Evolutionary conservation across 352 stramenopile species (phyloP).

Genomic region (Globisporangium iwayamae): DNA sequence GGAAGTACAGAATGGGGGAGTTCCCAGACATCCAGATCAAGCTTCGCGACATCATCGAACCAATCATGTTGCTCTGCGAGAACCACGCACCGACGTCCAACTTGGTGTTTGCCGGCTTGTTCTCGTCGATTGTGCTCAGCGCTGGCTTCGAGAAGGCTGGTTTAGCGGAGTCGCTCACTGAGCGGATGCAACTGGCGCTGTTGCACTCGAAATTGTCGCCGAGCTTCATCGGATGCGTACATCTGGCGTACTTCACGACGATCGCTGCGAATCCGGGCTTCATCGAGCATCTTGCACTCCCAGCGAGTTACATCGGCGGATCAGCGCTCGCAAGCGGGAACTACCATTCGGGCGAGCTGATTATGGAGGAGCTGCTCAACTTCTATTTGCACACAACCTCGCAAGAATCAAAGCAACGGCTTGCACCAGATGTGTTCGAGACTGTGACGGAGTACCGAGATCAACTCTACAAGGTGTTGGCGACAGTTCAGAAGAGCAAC

Average conservation of each 20-base stretch:
- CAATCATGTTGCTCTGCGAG: slow-evolving; percentile 60
- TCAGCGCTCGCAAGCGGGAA: slow-evolving; percentile 61
- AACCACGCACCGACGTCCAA: slow-evolving; percentile 41
- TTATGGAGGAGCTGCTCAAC: slow-evolving; percentile 65
- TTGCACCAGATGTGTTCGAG: slow-evolving; percentile 16
- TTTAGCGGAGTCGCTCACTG: slow-evolving; percentile 1
- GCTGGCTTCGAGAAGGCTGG: slow-evolving; percentile 23
- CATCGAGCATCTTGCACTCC: slow-evolving; percentile 30
- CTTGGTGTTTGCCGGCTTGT: slow-evolving; percentile 39
- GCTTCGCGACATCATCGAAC: slow-evolving; percentile 56
- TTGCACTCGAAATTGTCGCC: slow-evolving; percentile 14
- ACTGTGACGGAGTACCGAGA: slow-evolving; percentile 44
- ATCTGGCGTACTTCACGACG: slow-evolving; percentile 48
- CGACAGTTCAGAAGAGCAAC: slow-evolving; percentile 60
- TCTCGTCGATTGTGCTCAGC: slow-evolving; percentile 39
- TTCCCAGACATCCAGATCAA: slow-evolving; percentile 83
- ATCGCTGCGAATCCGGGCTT: slow-evolving; percentile 31
- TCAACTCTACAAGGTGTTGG: slow-evolving; percentile 71
- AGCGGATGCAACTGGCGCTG: slow-evolving; percentile 10
- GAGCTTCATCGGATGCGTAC: slow-evolving; percentile 28
- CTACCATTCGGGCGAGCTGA: slow-evolving; percentile 53
- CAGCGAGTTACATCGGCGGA: slow-evolving; percentile 37
- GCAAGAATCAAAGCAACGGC: slow-evolving; percentile 2
- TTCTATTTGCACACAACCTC: slow-evolving; percentile 12
- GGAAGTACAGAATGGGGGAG: slow-evolving; percentile 67